phyloP scores from a whole-genome alignment of 805 yeast genomes.

The Nakazawaea ishiwadae region DNA sequence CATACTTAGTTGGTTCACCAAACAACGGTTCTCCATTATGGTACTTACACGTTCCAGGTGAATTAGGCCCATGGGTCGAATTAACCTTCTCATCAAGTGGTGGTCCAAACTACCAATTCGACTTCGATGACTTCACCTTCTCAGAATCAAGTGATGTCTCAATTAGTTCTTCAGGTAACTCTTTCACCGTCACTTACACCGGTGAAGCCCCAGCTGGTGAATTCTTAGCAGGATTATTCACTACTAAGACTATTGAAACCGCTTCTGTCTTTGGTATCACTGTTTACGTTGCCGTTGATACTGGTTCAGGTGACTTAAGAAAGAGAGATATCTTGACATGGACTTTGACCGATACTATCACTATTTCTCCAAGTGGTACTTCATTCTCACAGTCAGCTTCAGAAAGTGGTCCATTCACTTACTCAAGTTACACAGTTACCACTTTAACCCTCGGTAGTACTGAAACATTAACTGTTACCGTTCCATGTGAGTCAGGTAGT shows the following conservation, averaged over 20 bases:
- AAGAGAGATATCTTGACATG: constrained; percentile 13
- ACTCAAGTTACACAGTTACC: constrained; percentile 13
- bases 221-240: constrained; percentile 9
- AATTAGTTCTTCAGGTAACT: constrained; percentile 4
- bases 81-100: constrained; percentile 11
- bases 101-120: constrained; percentile 11
- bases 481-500: constrained; percentile 11
- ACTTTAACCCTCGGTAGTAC: constrained; percentile 8
- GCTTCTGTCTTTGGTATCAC: constrained; percentile 9
- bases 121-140: constrained; percentile 9
- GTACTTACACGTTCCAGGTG: constrained; percentile 12
- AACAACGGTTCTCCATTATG: constrained; percentile 12
- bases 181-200: constrained; percentile 11
- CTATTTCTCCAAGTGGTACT: constrained; percentile 4
- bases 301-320: constrained; percentile 7
- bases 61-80: constrained; percentile 11
- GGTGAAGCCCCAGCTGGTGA: constrained; percentile 11
- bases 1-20: constrained; percentile 7
- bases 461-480: constrained; percentile 11
- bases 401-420: constrained; percentile 7
- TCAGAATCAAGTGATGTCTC: not conserved
- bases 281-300: constrained; percentile 11
- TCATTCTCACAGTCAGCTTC: constrained; percentile 8
- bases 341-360: constrained; percentile 11
- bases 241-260: not conserved